Evolutionary conservation across 2,329 filamentous ascomycete genomes (phyloP), one percentile per base, ranked within the genome.

Genomic region (Rhynchosporium graminicola): DNA sequence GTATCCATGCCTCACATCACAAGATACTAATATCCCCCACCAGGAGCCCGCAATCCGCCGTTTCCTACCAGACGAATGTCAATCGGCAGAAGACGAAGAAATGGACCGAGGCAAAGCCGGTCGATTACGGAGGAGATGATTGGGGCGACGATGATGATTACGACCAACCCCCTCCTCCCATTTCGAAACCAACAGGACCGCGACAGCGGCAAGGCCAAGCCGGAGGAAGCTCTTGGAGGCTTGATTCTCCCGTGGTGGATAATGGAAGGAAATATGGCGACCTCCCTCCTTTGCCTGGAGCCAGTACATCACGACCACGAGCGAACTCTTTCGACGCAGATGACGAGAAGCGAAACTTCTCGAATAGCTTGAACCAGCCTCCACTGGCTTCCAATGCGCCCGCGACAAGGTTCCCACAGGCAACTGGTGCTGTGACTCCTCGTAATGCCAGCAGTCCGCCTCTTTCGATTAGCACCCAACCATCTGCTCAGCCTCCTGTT

Each of bases 101-200:
- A 83, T 98, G 94, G 94, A 89, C 94, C 43, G 89, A 96, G 72
- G 94, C 94, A 42, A 94, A 93, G 76, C 82, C 86, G 63, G 87
- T 90, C 70, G 90, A 86, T 73, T 98, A 98, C 73, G 93, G 94
- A 71, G 94, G 93, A 66, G 92, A 96, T 71, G 94, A 97, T 73
- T 97, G 94, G 93, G 94, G 92, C 42, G 86, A 88, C 42, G 84
- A 87, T 8, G 83, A 85, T 62, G 83, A 86, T n/a, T 83, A 87
- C 38, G 78, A 86, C 59, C 77, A 80, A 55, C 76, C 77, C 31
- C 76, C 78, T 56, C 77, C 79, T 12, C 70, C 77, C 26, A 60
- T 75, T 1, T 69, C 75, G n/a, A 75, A 74, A 61, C 75, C 76
- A 10, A 77, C 77, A 15, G 78, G 77, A 28, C 67, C 79, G 56